Percentiles rank a stretch among this genome's conserved stretches.
Conservation (phyloP, 208 protist genomes). For the Leishmania tropica region DNA sequence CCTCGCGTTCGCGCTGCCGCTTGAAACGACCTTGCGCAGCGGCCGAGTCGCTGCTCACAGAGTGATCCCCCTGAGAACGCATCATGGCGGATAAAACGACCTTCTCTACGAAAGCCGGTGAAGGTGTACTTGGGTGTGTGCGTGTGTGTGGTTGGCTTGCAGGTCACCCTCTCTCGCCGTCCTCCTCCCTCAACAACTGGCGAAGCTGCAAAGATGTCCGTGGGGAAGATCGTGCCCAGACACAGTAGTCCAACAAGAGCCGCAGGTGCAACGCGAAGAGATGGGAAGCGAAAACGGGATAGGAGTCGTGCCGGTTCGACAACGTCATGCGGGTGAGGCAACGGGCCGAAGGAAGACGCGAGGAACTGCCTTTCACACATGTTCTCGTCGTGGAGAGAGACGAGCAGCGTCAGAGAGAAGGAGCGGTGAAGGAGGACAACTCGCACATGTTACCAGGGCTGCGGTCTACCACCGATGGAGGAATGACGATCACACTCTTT, state of each 20-base stretch:
- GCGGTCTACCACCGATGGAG: not conserved
- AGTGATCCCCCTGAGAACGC: not conserved
- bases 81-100: not conserved
- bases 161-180: not conserved
- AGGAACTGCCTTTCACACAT: not conserved
- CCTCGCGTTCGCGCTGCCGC: slow-evolving; percentile 27
- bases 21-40: not conserved
- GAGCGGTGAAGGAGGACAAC: not conserved
- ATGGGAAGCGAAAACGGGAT: not conserved
- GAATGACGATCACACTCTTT: not conserved
- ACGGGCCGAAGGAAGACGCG: not conserved
- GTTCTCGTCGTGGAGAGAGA: not conserved
- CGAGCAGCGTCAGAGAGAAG: not conserved
- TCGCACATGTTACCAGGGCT: not conserved
- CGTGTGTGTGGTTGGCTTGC: not conserved
- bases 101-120: too few species aligned
- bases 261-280: not conserved
- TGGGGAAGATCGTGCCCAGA: not conserved
- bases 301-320: not conserved
- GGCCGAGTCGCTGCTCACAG: not conserved
- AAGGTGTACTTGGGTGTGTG: not conserved
- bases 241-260: not conserved
- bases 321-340: not conserved
- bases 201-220: not conserved
- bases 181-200: not conserved